phyloP scores from a whole-genome alignment of 2,329 filamentous ascomycete genomes.

The Knufia fluminis region DNA sequence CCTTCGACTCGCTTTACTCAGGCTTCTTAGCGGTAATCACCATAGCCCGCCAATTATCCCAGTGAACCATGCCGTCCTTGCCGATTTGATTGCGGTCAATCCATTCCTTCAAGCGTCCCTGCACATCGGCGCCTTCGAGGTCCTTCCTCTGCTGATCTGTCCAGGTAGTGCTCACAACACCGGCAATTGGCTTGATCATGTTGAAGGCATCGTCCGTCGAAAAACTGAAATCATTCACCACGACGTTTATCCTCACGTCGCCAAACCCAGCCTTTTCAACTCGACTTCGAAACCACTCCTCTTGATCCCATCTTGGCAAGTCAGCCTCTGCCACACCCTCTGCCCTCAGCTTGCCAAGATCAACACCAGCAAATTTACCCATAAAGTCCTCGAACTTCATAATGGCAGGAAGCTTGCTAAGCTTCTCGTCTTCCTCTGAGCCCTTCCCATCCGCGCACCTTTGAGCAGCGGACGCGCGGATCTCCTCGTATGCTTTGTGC shows the following conservation, averaged over 20 bases:
- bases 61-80: background rate
- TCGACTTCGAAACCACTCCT: background rate
- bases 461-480: background rate
- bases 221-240: background rate
- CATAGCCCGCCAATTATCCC: background rate
- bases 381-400: background rate
- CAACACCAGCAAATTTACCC: background rate
- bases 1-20: background rate
- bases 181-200: background rate
- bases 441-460: background rate
- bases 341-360: background rate
- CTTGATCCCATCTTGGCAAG: background rate
- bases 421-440: background rate
- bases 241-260: background rate
- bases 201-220: background rate
- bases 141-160: background rate
- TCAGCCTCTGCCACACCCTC: background rate
- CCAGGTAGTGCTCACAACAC: background rate
- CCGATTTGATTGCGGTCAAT: background rate
- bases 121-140: background rate
- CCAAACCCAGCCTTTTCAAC: conserved; percentile 3
- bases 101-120: background rate
- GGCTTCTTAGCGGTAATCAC: background rate
- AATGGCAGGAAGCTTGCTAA: background rate
- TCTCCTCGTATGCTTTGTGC: conserved; percentile 19